Base-by-base conservation (phyloP, 140 eudicot species). In the Ambrosia hybrid region DNA sequence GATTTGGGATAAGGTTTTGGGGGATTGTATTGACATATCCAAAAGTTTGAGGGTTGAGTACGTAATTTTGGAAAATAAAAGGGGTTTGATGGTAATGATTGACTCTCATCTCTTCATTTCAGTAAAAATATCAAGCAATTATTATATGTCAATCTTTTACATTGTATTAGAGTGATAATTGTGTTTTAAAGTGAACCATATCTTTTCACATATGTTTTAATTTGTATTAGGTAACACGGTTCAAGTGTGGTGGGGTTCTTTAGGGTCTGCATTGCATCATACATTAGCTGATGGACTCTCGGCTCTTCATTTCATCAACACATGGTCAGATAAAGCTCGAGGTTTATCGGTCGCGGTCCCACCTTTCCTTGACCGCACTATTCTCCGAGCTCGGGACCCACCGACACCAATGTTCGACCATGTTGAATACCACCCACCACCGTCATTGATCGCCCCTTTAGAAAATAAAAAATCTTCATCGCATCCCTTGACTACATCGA, bases 191-290 rank as follows among this genome's bases (percentile, higher is more conserved):
- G 30, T 21, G 30, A 21, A 21, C 30, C 30, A 21, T 21, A 21
- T 21, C 30, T 21, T 21, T 21, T 21, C 30, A 21, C 30, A 21
- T 21, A 21, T 21, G 30, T 21, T 21, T 21, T 21, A 21, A 21
- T 21, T 21, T 38, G 45, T 43, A 68, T 33, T 51, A 87, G 84
- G 72, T 87, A 5, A 87, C 93, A 1, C 76, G 76, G 16, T 87
- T 87, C 73, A 84, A 79, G 34, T 87, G 93, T 46, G 93, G 93
- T 3, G 89, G 93, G 33, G 80, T 84, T 1, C 87, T 9, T 59
- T 87, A 0, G 87, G 93, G n/a, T 73, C 76, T 43, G 93, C 83
- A 3, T n/a, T 84, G 45, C 80, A 73, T n/a, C 93, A 84, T 53
- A 77, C 76, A 4, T 58, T 84, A 12, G 62, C 83, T 0, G 93